A percentile compares a stretch with the other conserved stretches of the same genome.
Conservation (phyloP, 208 protist genomes). For the Phytomonas sp. region DNA sequence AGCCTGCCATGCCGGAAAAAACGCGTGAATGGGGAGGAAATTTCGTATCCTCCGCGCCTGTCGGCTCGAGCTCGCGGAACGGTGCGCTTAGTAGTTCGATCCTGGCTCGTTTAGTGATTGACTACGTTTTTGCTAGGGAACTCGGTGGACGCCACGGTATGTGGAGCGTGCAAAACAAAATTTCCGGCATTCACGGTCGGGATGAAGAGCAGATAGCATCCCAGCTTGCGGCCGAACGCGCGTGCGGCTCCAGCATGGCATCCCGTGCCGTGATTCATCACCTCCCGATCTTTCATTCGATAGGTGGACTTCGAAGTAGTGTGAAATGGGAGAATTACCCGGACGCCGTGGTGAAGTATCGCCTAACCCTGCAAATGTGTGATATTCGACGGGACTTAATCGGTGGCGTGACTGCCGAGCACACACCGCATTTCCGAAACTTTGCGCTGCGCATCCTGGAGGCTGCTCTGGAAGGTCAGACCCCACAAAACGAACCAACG, state of each 20-base stretch:
- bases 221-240: conserved; percentile 30
- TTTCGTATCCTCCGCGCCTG: background rate
- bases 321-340: conserved; percentile 10
- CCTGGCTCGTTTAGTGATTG: conserved; percentile 41
- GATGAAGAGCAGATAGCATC: conserved; percentile 12
- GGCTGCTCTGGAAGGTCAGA: conserved; percentile 34
- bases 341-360: conserved; percentile 33
- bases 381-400: conserved; percentile 37
- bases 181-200: conserved; percentile 2
- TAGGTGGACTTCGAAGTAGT: conserved; percentile 11
- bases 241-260: conserved; percentile 21
- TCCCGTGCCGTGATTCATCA: conserved; percentile 30
- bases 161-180: background rate
- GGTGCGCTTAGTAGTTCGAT: conserved; percentile 6
- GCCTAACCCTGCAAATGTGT: conserved; percentile 35
- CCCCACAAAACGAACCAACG: conserved; percentile 19
- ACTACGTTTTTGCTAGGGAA: conserved; percentile 49
- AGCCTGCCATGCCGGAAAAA: background rate
- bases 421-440: conserved; percentile 37
- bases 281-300: conserved; percentile 10
- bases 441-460: conserved; percentile 31
- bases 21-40: background rate
- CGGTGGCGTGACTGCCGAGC: conserved; percentile 35
- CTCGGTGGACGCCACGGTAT: conserved; percentile 60
- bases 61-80: background rate